Base-by-base conservation (phyloP, 208 protist species). In the Phytomonas sp. region DNA sequence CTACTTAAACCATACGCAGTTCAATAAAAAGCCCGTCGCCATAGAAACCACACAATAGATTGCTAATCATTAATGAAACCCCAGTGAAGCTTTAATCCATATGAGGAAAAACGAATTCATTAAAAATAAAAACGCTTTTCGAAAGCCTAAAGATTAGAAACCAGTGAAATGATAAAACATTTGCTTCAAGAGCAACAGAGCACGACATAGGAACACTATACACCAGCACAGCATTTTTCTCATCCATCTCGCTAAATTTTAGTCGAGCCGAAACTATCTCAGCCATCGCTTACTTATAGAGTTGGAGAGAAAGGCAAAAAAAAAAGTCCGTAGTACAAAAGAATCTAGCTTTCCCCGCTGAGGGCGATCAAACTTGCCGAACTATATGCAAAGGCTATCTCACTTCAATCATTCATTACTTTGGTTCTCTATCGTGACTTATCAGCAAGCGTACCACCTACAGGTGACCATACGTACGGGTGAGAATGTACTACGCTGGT, bases 1-100 rank as follows among this genome's bases (percentile, higher is more conserved):
- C 37, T 78, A 46, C 30, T 53, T 23, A 56, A 26, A 51, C 33
- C 11, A 74, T 74, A 31, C 86, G 79, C 15, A 84, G 75, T 68
- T 83, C 79, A 23, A 89, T 70, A 15, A 84, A 66, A 59, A 84
- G 82, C 0, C 86, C 71, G 62, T 89, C 84, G 26, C 73, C 75
- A 63, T 89, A 81, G 73, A 75, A 84, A 8, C 75, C 81, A 62
- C 75, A 75, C 51, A 89, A 78, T 31, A 86, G 70, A 71, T 70
- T 73, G 61, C 67, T 51, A 0, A 86, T 15, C 30, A 73, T 76
- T 1, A 81, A 53, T 7, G 26, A 65, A 0, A 73, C 56, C 56
- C 76, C 79, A 5, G 4, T 26, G 23, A 17, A 6, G 20, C 23
- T 23, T 56, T 23, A 7, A 26, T 56, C 26, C 46, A 56, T 7